Evolutionary conservation across 352 stramenopile species (phyloP).

Genomic region (Phytophthora lateralis): DNA sequence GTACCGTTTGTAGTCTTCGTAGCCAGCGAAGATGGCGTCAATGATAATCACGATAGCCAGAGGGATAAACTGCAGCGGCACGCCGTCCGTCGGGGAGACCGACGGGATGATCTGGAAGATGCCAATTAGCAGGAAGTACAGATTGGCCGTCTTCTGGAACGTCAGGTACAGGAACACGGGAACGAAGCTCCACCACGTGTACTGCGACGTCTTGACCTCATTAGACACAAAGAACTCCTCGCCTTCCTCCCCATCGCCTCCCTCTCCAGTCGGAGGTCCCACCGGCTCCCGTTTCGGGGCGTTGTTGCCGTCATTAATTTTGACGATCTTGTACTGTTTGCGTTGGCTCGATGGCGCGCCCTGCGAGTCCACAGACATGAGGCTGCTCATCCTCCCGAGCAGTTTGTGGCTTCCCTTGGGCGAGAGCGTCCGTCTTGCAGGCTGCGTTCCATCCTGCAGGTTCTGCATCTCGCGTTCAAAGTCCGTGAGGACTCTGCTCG

Average conservation of each 20-base stretch:
- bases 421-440: constrained; percentile 25
- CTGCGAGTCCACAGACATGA: constrained; percentile 68
- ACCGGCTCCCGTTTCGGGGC: constrained; percentile 23
- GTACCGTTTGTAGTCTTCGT: constrained; percentile 88
- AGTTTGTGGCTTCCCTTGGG: constrained; percentile 37
- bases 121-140: constrained; percentile 90
- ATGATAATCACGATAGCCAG: constrained; percentile 85
- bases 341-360: constrained; percentile 9
- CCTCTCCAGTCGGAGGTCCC: constrained; percentile 2
- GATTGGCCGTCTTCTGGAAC: constrained; percentile 89
- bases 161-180: constrained; percentile 87
- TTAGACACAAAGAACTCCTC: constrained; percentile 71
- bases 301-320: constrained; percentile 69
- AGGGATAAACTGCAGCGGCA: constrained; percentile 84
- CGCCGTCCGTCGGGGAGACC: constrained; percentile 80
- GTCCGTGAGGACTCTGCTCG: constrained; percentile 42
- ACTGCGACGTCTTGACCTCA: constrained; percentile 87
- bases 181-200: constrained; percentile 90
- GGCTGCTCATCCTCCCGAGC: constrained; percentile 54
- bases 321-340: constrained; percentile 74
- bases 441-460: constrained; percentile 4
- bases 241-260: constrained; percentile 6
- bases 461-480: constrained; percentile 61
- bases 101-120: constrained; percentile 89
- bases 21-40: constrained; percentile 81